Base-by-base conservation (phyloP, 148 eudicot species). In the Fallopia convolvulus region DNA sequence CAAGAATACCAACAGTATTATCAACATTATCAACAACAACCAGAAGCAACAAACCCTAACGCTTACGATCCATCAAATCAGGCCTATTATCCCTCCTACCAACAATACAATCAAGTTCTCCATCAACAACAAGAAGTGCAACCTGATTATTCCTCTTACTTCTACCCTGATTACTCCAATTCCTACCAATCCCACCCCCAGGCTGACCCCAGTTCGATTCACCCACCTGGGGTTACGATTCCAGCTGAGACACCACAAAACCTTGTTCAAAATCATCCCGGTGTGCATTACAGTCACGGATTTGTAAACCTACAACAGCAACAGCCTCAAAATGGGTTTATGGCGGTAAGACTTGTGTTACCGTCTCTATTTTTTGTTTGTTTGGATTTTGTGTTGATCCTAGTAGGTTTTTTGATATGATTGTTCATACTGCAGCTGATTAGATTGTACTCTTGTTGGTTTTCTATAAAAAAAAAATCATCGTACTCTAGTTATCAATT, bases 11-110 rank as follows among this genome's bases (percentile, higher is more conserved):
- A 46, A 39, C 49, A 20, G 47, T 63, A 15, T 12, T 49, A 77
- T 71, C 76, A 36, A 80, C 74, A 55, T 30, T 33, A 77, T 74
- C 75, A 65, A 41, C 78, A 53, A 36, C 50, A 60, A 40, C 80
- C n/a, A 74, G 74, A 79, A 73, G 72, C 80, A 61, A 58, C 77
- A 49, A 76, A 75, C 72, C 72, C 72, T 36, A 68, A n/a, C 72
- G 46, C 72, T 68, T 68, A 68, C 72, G 72, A 68, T 17, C 72
- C 72, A 39, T 33, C 72, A 17, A 68, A 46, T 11, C 72, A 68
- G 41, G n/a, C 72, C 72, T 68, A 68, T 68, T 68, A 68, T 39
- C 21, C 72, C 72, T 68, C 72, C 46, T 36, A 33, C 72, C 72
- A 68, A 68, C 46, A 5, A 13, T 68, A 68, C 72, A 39, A 68